A percentile compares a stretch with the other conserved stretches of the same genome.
Evolutionary conservation across 2,329 filamentous ascomycete genomes (phyloP).

Genomic region (Esteya vermicola): DNA sequence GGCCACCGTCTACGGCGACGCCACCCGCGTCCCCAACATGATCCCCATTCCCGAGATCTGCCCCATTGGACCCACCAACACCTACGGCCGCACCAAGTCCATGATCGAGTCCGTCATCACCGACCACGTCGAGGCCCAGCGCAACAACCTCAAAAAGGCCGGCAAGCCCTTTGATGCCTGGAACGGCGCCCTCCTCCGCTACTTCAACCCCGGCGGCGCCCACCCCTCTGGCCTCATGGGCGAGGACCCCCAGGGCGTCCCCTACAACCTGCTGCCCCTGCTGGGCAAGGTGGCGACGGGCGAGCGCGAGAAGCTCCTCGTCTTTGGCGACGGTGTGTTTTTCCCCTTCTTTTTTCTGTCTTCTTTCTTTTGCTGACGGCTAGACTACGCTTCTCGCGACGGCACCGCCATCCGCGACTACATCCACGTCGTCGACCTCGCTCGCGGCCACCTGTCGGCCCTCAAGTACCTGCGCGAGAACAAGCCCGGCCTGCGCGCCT

Average conservation of each 20-base stretch:
- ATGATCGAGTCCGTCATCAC: slow-evolving; percentile 85
- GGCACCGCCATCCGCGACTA: slow-evolving; percentile 95
- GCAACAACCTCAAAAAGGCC: slow-evolving; percentile 66
- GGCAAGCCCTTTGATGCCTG: slow-evolving; percentile 67
- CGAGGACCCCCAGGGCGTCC: slow-evolving; percentile 89
- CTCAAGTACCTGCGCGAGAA: slow-evolving; percentile 78
- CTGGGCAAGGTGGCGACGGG: slow-evolving; percentile 93
- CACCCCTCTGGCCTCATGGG: slow-evolving; percentile 96
- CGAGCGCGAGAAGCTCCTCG: slow-evolving; percentile 82
- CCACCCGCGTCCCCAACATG: slow-evolving; percentile 92
- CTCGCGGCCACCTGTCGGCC: slow-evolving; percentile 72
- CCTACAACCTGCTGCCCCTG: slow-evolving; percentile 88
- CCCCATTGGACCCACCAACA: slow-evolving; percentile 92
- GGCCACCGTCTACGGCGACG: slow-evolving; percentile 95
- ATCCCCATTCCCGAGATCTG: slow-evolving; percentile 97
- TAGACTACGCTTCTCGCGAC: slow-evolving; percentile 82
- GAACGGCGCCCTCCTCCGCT: slow-evolving; percentile 86
- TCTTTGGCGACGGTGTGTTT: slow-evolving; percentile 76
- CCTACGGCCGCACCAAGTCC: slow-evolving; percentile 93
- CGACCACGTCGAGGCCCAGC: slow-evolving; percentile 77
- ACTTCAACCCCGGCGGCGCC: slow-evolving; percentile 94
- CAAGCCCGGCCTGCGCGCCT: slow-evolving; percentile 80
- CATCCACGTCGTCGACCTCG: slow-evolving; percentile 89
- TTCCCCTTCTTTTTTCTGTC: background rate
- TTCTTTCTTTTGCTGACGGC: slow-evolving; percentile 9